A percentile compares a stretch with the other conserved stretches of the same genome.
Conservation (phyloP, 345 rosid genomes). For the Anacardium occidentale region DNA sequence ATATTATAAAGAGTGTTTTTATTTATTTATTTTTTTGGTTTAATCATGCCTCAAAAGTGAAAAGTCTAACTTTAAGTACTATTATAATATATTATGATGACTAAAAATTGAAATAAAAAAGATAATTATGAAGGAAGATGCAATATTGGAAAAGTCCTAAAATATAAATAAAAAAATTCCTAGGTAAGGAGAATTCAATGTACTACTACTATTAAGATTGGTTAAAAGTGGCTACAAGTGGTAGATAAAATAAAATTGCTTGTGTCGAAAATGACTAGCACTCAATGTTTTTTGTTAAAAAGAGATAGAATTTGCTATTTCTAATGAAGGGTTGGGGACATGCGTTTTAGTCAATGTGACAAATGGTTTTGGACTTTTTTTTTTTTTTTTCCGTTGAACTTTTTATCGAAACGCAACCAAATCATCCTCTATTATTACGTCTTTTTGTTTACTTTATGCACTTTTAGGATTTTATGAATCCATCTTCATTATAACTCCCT, state of each 20-base stretch:
- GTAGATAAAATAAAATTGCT: not conserved
- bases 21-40: too few relatives aligned
- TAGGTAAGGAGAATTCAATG: not conserved
- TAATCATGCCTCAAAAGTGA: too few relatives aligned
- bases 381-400: not conserved
- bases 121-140: not conserved
- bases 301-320: not conserved
- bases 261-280: not conserved
- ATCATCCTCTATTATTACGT: conserved; percentile 19
- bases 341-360: not conserved
- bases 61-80: too few relatives aligned
- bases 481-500: conserved; percentile 14
- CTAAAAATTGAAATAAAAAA: not conserved
- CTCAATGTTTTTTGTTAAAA: not conserved
- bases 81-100: not conserved
- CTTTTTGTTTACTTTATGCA: conserved; percentile 12
- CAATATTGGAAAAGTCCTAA: not conserved
- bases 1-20: too few relatives aligned
- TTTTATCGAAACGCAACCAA: conserved; percentile 15
- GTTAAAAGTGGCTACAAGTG: too few relatives aligned
- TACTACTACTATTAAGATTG: not conserved
- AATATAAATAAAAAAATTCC: not conserved
- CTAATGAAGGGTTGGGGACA: not conserved
- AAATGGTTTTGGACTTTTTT: not conserved
- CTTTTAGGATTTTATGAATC: conserved; percentile 23